Percentiles rank a stretch among this genome's conserved stretches.
phyloP scores from a whole-genome alignment of 2,329 filamentous ascomycete genomes.

The Aspergillus thermomutatus region DNA sequence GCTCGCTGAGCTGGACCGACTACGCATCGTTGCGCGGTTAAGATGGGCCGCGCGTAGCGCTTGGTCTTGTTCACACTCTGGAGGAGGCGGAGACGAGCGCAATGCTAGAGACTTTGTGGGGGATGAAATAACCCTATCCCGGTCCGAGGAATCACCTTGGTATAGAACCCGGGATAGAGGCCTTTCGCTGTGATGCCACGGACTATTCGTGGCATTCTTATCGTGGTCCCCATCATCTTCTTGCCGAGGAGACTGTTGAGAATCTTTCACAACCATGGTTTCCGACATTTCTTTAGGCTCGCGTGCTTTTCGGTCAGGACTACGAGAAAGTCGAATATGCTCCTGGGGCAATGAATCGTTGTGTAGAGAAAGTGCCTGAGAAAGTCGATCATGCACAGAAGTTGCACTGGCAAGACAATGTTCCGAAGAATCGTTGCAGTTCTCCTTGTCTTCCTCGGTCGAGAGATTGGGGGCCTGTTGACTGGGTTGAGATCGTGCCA shows the following conservation, averaged over 20 bases:
- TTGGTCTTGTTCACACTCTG: slow-evolving; percentile 14
- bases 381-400: slow-evolving; percentile 37
- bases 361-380: slow-evolving; percentile 33
- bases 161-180: slow-evolving; percentile 1
- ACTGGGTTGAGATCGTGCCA: slow-evolving; percentile 21
- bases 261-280: slow-evolving; percentile 34
- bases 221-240: slow-evolving; percentile 6
- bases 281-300: slow-evolving; percentile 27
- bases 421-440: slow-evolving; percentile 31
- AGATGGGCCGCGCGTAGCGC: slow-evolving; percentile 4
- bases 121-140: background rate
- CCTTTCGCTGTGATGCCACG: slow-evolving; percentile 1
- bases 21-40: slow-evolving; percentile 2
- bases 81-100: slow-evolving; percentile 21
- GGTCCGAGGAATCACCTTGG: slow-evolving; percentile 4
- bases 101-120: background rate
- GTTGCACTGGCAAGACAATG: slow-evolving; percentile 28
- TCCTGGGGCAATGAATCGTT: slow-evolving; percentile 12
- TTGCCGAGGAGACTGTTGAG: slow-evolving; percentile 30
- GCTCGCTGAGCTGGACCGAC: slow-evolving; percentile 7
- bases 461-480: slow-evolving; percentile 29
- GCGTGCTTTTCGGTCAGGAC: slow-evolving; percentile 3
- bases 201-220: background rate
- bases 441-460: slow-evolving; percentile 48
- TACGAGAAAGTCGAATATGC: slow-evolving; percentile 1